Evolutionary conservation across 2,329 filamentous ascomycete species (phyloP), one percentile per base, ranked within the genome.

Genomic region (Trichoderma sp.): DNA sequence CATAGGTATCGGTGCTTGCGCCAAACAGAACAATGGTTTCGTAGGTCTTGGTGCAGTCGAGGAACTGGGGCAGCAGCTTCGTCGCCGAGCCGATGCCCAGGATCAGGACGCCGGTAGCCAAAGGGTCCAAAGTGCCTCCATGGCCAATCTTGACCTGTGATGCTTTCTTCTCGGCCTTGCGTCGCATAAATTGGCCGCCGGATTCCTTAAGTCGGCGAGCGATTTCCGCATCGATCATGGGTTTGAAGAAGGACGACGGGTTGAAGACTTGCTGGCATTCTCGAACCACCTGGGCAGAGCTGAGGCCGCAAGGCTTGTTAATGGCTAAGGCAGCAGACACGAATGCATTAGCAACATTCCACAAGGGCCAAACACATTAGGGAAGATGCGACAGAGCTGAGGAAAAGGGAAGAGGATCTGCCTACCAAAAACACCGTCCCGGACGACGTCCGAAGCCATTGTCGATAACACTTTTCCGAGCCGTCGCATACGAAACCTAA

Each of bases 31-130:
- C 87, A 4, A 93, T 87, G 0, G 93, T 89, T 79, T 98, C 94
- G 79, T 99, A 99, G 0, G 89, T 91, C 82, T 99, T 99, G 57
- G 91, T 96, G 82, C 95, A 97, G 65, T 87, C 85, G 53, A 98
- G 84, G 77, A 97, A 98, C 39, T 88, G 83, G 48, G 87, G 83
- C 1, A 99, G 85, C 15, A 86, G 82, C 79, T 98, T 99, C 66
- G 95, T 99, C 45, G 92, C 95, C 68, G 86, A 89, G 39, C 94
- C 95, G 63, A 97, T 85, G 67, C 94, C 95, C 7, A 95, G 84
- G 70, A 98, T 93, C 59, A 99, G 86, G 27, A 99, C 92, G 54
- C 95, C 95, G 1, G 94, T 97, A 9, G 95, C 95, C 74, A 97
- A 86, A 29, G 95, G 95, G 76, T 99, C 95, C 19, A 99, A 86